Evolutionary conservation across 345 rosid genomes (phyloP), one percentile per base, ranked within the genome.

Genomic region (Bruguiera parviflora): DNA sequence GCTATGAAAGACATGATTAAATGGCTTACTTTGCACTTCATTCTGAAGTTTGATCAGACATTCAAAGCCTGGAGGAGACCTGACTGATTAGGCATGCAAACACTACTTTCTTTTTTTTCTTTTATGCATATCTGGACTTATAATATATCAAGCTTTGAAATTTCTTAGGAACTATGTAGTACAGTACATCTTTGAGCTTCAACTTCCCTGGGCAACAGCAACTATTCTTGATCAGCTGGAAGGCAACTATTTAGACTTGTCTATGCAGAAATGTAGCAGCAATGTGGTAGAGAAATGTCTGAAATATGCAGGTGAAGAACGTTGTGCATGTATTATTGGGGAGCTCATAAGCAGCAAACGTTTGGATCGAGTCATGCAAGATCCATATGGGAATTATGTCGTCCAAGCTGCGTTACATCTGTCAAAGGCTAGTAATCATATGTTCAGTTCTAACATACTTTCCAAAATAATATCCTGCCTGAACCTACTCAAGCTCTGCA

Each of bases 261-360:
- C 97, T 9, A 77, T 89, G 90, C 95, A 86, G 84, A 92, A 92
- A 70, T 92, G 89, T 71, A 86, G 96, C 81, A 92, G 97, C 80
- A 92, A 92, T 59, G 97, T 92, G 64, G 96, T 92, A 35, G 97
- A 92, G 82, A 89, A 84, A 72, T 92, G 96, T 74, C 75, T 92
- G 67, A 81, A 80, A 75, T 77, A 81, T 73, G 80, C 86, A 18
- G 79, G 79, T 65, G 93, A 89, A 25, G 87, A 84, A 61, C 72
- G 64, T 33, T 68, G 77, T 64, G 59, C 77, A 66, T 61, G 78
- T 35, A 83, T 89, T 63, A 77, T 89, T 27, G 59, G 59, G 68
- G 96, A 89, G 74, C 87, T 92, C 67, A 75, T 92, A 57, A 83
- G 47, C 69, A 75, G 77, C 77, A 74, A 84, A 63, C 82, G 81